Evolutionary conservation across 805 yeast species (phyloP).

Genomic region (Saccharomycopsis synnaedendra): DNA sequence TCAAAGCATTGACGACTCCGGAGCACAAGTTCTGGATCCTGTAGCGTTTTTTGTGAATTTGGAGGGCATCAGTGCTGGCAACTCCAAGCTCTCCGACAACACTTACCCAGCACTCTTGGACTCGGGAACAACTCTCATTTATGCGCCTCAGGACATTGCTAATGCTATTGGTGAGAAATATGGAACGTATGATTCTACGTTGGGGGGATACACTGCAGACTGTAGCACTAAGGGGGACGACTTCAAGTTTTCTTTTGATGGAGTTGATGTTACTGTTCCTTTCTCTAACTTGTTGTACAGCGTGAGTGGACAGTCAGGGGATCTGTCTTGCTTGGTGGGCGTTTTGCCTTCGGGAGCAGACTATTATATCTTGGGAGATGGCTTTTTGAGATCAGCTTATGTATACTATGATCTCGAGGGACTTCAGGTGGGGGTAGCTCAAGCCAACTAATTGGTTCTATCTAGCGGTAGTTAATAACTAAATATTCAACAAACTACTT

Average conservation of each 20-base stretch:
- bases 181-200: constrained; percentile 3
- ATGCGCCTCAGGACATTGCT: constrained; percentile 27
- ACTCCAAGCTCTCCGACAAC: constrained; percentile 17
- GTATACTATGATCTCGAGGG: constrained; percentile 54
- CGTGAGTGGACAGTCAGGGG: constrained; percentile 14
- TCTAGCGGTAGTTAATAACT: no score
- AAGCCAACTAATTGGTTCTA: constrained; percentile 19
- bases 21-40: constrained; percentile 35
- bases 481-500: no score
- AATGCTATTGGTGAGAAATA: constrained; percentile 6
- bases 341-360: constrained; percentile 19
- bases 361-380: constrained; percentile 39
- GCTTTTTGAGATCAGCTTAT: constrained; percentile 45
- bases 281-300: constrained; percentile 23
- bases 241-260: constrained; percentile 19
- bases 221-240: constrained; percentile 9
- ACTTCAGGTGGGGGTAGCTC: constrained; percentile 44
- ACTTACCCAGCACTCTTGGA: constrained; percentile 30
- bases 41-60: constrained; percentile 23
- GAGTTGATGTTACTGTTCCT: constrained; percentile 6
- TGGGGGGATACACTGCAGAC: constrained; percentile 8
- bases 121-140: constrained; percentile 32
- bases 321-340: constrained; percentile 23
- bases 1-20: constrained; percentile 35
- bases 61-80: constrained; percentile 1